Evolutionary conservation across 139 green algal species (phyloP).

Genomic region (Tetratostichococcus sp.): DNA sequence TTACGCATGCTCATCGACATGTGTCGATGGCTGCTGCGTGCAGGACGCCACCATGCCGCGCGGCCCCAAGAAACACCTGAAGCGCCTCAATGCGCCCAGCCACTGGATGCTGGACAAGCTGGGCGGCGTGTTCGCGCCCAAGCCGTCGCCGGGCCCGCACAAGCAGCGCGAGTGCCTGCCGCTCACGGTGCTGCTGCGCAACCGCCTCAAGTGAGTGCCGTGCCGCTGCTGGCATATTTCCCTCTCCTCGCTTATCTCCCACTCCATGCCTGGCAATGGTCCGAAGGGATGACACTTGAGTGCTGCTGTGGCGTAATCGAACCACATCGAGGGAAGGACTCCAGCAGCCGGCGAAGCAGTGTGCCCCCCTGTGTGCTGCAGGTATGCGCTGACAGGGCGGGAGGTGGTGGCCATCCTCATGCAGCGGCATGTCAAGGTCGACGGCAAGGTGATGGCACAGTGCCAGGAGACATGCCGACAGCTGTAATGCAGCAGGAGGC

Average conservation of each 20-base stretch:
- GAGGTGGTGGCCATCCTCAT: constrained; percentile 97
- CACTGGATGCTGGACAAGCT: constrained; percentile 99
- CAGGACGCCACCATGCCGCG: constrained; percentile 28
- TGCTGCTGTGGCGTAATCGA: too few relatives aligned
- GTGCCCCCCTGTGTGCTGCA: constrained; percentile 18
- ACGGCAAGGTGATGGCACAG: constrained; percentile 81
- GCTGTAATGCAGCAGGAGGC: too few relatives aligned
- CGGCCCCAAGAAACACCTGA: constrained; percentile 99
- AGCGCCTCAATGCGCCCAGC: constrained; percentile 94
- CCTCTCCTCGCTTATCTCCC: background rate
- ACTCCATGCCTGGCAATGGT: too few relatives aligned
- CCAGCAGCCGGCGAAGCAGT: too few relatives aligned
- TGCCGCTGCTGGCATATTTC: background rate
- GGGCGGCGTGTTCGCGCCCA: constrained; percentile 97
- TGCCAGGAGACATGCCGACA: too few relatives aligned
- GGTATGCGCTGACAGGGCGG: constrained; percentile 95
- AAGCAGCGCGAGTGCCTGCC: constrained; percentile 98
- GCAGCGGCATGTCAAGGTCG: constrained; percentile 94
- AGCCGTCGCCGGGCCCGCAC: constrained; percentile 94
- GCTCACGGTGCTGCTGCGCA: constrained; percentile 93
- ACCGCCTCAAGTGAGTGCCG: constrained; percentile 91
- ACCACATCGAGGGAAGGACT: too few relatives aligned
- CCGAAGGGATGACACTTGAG: too few relatives aligned
- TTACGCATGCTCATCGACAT: background rate
- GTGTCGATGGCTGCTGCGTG: background rate